These are phyloP conservation scores for Pelargonium australe DNA, from an alignment of 441 rosid genomes.

Conservation along the genomic window DNA sequence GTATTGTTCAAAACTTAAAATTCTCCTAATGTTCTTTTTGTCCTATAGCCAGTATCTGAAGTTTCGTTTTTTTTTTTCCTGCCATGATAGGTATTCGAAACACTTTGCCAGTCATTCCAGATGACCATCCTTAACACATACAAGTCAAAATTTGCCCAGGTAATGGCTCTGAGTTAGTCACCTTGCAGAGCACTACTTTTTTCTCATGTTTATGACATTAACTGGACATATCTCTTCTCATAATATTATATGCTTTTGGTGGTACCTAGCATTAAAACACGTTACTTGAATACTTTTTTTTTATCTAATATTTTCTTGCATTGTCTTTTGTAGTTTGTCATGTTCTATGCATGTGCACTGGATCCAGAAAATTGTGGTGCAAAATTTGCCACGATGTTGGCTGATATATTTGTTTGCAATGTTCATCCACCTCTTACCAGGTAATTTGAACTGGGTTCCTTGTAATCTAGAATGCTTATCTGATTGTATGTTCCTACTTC, in stretches of 20 bases:
- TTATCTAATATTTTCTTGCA: slow-evolving; percentile 7
- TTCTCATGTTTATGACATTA: neutral
- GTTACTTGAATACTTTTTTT: neutral
- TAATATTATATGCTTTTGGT: neutral
- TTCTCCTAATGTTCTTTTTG: neutral
- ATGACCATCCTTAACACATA: slow-evolving; percentile 48
- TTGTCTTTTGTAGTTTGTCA: slow-evolving; percentile 53
- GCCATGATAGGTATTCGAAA: slow-evolving; percentile 52
- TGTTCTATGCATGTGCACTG: slow-evolving; percentile 78
- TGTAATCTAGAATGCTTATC: neutral
- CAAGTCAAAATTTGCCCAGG: slow-evolving; percentile 86
- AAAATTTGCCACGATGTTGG: slow-evolving; percentile 49
- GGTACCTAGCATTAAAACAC: neutral
- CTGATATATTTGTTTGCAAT: slow-evolving; percentile 40
- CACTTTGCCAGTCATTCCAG: slow-evolving; percentile 57
- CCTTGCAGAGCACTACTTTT: neutral
- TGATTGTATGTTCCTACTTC: neutral
- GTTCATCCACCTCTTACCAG: slow-evolving; percentile 42
- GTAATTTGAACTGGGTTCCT: slow-evolving; percentile 21
- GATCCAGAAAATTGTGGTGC: slow-evolving; percentile 75
- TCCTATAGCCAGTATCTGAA: neutral
- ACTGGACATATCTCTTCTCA: neutral
- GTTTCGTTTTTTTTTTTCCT: neutral
- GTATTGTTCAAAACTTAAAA: slow-evolving; percentile 29
- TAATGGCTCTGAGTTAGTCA: slow-evolving; percentile 16